Percentiles rank a stretch among this genome's conserved stretches.
These are phyloP conservation scores for Mortierella polycephala DNA, from an alignment of 371 early-diverging fungal genomes.

Conservation along the genomic window DNA sequence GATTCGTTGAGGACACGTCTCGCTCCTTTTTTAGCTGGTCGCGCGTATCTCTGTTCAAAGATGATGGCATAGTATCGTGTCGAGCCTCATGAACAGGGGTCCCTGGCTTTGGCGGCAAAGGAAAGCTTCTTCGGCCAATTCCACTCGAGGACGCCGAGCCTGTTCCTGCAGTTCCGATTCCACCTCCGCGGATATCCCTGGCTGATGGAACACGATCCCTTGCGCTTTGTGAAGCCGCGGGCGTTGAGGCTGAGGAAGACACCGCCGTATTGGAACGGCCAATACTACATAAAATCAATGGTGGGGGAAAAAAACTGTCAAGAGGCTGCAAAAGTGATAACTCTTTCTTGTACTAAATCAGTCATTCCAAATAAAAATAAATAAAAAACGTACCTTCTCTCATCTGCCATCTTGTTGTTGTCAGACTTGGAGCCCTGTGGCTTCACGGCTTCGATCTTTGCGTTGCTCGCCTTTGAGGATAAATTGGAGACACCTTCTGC, in stretches of 20 bases:
- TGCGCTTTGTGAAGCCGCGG: conserved; percentile 1
- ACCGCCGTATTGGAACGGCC: background rate
- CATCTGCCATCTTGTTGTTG: no score
- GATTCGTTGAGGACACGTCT: conserved; percentile 3
- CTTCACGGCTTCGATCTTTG: no score
- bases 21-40: conserved; percentile 13
- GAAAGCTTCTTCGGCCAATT: conserved; percentile 27
- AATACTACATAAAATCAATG: background rate
- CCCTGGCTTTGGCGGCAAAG: conserved; percentile 47
- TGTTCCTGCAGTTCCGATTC: background rate
- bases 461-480: background rate
- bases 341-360: background rate
- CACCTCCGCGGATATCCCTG: conserved; percentile 23
- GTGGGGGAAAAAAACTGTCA: no score
- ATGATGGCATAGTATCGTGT: background rate
- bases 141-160: conserved; percentile 10
- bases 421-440: no score
- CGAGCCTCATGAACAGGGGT: conserved; percentile 22
- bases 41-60: conserved; percentile 23
- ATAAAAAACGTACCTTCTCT: no score
- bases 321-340: no score
- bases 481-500: background rate
- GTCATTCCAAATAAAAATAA: no score
- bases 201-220: conserved; percentile 23
- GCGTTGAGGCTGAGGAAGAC: background rate